phyloP scores from a whole-genome alignment of 192 early-diverging fungal species.

The Pilaira anomala region DNA sequence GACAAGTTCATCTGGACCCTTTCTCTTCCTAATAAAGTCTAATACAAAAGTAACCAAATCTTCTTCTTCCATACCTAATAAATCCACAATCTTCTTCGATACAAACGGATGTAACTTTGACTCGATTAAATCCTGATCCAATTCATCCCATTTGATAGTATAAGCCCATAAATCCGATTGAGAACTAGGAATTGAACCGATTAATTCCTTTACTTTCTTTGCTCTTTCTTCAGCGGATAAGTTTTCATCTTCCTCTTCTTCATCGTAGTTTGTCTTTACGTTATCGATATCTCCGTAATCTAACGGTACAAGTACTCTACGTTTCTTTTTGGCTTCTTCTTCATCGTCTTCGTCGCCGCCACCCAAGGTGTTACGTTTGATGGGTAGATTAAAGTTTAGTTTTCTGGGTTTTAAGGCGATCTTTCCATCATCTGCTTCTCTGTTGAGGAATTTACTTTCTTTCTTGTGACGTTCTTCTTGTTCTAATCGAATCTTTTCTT shows the following conservation, averaged over 20 bases:
- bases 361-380: slow-evolving; percentile 31
- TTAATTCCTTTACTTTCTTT: slow-evolving; percentile 60
- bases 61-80: slow-evolving; percentile 75
- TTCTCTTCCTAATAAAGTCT: slow-evolving; percentile 62
- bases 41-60: slow-evolving; percentile 81
- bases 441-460: not conserved
- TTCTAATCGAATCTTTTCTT: slow-evolving; percentile 34
- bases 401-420: slow-evolving; percentile 25
- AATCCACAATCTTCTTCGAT: slow-evolving; percentile 73
- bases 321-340: slow-evolving; percentile 44
- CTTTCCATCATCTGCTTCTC: slow-evolving; percentile 30
- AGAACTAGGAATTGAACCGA: slow-evolving; percentile 68
- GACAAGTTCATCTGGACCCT: slow-evolving; percentile 62
- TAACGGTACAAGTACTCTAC: slow-evolving; percentile 46
- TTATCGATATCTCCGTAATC: slow-evolving; percentile 49
- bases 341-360: slow-evolving; percentile 52
- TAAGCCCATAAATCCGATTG: slow-evolving; percentile 66
- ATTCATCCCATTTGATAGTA: slow-evolving; percentile 72
- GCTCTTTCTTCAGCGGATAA: slow-evolving; percentile 68
- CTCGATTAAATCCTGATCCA: slow-evolving; percentile 63
- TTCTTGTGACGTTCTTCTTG: slow-evolving; percentile 24
- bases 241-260: slow-evolving; percentile 33
- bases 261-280: slow-evolving; percentile 6
- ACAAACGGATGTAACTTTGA: slow-evolving; percentile 75
- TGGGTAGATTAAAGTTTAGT: slow-evolving; percentile 31